Percentiles rank a stretch among this genome's conserved stretches.
Conservation (phyloP, 2,329 filamentous ascomycete genomes). For the Diaporthe eres region DNA sequence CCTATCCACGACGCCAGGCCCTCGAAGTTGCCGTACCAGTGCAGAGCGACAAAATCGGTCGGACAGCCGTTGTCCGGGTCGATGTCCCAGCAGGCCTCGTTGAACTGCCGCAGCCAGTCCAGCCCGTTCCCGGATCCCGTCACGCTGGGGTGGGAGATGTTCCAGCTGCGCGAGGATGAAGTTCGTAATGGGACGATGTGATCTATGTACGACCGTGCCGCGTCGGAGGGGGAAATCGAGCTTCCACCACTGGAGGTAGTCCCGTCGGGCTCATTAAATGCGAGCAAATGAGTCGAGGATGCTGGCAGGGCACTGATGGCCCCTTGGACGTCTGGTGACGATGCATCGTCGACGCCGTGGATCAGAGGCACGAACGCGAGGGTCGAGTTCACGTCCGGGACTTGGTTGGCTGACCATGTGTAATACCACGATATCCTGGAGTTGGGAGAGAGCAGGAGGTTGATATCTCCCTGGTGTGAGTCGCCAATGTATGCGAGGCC, state of each 20-base stretch:
- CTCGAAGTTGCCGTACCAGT: constrained; percentile 57
- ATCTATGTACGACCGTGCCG: constrained; percentile 54
- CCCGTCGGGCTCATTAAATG: constrained; percentile 60
- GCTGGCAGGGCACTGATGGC: constrained; percentile 49
- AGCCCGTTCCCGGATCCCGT: constrained; percentile 56
- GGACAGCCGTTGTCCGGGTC: constrained; percentile 54
- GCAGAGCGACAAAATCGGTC: constrained; percentile 57
- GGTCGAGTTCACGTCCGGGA: constrained; percentile 45
- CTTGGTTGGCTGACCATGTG: constrained; percentile 56
- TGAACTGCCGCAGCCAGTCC: constrained; percentile 57
- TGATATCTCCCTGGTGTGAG: constrained; percentile 49
- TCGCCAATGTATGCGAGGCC: constrained; percentile 48
- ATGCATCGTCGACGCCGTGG: constrained; percentile 54
- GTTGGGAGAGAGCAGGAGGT: constrained; percentile 53
- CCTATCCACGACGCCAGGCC: constrained; percentile 55
- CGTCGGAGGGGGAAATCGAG: constrained; percentile 54
- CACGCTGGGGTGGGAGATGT: constrained; percentile 57
- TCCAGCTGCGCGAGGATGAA: constrained; percentile 49
- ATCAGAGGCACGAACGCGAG: constrained; percentile 56
- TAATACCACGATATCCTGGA: constrained; percentile 60
- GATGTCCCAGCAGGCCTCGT: constrained; percentile 56
- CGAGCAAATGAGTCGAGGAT: constrained; percentile 56
- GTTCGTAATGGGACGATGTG: constrained; percentile 54
- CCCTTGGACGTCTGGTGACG: constrained; percentile 46
- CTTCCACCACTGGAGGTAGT: constrained; percentile 56